Evolutionary conservation across 257 asterid species (phyloP).

Genomic region (Scutellaria galericulata): DNA sequence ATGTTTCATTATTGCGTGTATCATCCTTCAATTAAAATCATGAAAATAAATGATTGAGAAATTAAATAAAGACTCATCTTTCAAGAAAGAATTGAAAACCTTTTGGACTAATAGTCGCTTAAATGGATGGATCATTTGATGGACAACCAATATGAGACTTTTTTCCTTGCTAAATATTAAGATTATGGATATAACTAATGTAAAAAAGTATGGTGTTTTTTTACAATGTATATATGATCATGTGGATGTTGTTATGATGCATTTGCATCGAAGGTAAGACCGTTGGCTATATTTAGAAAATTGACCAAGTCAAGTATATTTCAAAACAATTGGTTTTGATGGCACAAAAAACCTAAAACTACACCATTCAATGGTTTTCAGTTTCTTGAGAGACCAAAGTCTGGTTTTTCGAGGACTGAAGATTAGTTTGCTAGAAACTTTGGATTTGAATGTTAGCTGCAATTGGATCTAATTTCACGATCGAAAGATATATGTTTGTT

Average conservation of each 20-base stretch:
- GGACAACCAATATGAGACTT: too few relatives aligned
- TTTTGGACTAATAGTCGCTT: too few relatives aligned
- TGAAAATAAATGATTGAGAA: too few relatives aligned
- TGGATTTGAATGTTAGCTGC: constrained; percentile 19
- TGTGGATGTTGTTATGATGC: constrained; percentile 24
- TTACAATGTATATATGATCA: not conserved
- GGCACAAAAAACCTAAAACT: constrained; percentile 1
- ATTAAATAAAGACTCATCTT: too few relatives aligned
- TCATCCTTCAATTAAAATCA: too few relatives aligned
- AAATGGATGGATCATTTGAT: too few relatives aligned
- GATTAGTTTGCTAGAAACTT: constrained; percentile 32
- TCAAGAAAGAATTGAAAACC: too few relatives aligned
- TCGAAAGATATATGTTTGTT: constrained; percentile 15
- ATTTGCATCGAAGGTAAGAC: constrained; percentile 21
- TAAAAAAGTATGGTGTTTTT: constrained; percentile 4
- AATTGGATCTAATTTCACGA: not conserved
- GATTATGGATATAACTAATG: too few relatives aligned
- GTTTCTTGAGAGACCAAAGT: constrained; percentile 60
- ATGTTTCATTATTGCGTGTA: too few relatives aligned
- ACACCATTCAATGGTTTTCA: constrained; percentile 39
- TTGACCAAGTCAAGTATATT: constrained; percentile 26
- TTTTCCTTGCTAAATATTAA: too few relatives aligned
- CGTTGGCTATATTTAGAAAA: constrained; percentile 40
- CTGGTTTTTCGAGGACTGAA: constrained; percentile 52
- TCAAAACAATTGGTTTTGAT: constrained; percentile 33